phyloP scores from a whole-genome alignment of 2,329 filamentous ascomycete genomes.

The Stagonosporopsis chrysanthemi region DNA sequence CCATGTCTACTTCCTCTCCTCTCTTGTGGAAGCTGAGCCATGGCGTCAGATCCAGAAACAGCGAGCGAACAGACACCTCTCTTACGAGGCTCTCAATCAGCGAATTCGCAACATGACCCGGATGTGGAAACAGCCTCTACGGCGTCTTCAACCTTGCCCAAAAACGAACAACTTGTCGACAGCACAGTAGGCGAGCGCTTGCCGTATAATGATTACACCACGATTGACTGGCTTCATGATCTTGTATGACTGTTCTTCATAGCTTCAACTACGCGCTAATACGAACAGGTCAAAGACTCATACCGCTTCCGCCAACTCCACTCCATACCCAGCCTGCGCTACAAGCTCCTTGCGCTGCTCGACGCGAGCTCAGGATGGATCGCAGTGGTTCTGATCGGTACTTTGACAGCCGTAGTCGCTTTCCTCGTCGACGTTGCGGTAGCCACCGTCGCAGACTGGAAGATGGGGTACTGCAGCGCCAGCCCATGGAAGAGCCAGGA shows the following conservation, averaged over 20 bases:
- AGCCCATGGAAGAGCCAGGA: slow-evolving; percentile 58
- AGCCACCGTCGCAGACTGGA: slow-evolving; percentile 64
- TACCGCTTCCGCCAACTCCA: slow-evolving; percentile 60
- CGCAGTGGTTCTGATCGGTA: slow-evolving; percentile 61
- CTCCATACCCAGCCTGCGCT: slow-evolving; percentile 53
- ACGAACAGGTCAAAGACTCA: slow-evolving; percentile 62
- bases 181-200: slow-evolving; percentile 62
- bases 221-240: slow-evolving; percentile 69
- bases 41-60: slow-evolving; percentile 35
- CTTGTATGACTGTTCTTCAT: slow-evolving; percentile 48
- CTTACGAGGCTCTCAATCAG: slow-evolving; percentile 42
- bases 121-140: slow-evolving; percentile 54
- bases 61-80: slow-evolving; percentile 48
- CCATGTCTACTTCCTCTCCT: not conserved
- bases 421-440: slow-evolving; percentile 64
- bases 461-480: slow-evolving; percentile 61
- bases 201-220: slow-evolving; percentile 68
- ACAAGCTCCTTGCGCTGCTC: slow-evolving; percentile 51
- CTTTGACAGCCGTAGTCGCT: slow-evolving; percentile 63
- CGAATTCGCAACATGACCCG: slow-evolving; percentile 47
- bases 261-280: not conserved
- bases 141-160: slow-evolving; percentile 55
- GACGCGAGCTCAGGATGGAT: slow-evolving; percentile 65
- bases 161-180: slow-evolving; percentile 57
- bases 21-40: slow-evolving; percentile 7